Evolutionary conservation across 129 eudicot genomes (phyloP), one percentile per base, ranked within the genome.

Genomic region (Pulicaria dysenterica): DNA sequence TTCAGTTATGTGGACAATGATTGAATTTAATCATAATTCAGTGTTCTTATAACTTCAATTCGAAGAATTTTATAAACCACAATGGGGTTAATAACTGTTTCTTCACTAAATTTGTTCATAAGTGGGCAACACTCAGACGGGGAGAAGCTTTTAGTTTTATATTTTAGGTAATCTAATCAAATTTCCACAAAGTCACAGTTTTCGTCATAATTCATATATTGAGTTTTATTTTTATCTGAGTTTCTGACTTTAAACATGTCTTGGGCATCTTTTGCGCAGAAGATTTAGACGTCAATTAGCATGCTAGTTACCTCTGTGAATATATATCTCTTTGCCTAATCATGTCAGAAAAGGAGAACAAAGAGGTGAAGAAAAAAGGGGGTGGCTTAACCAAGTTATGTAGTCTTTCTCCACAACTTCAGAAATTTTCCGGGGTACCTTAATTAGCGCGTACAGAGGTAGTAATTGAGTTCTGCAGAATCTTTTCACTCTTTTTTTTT

Each of bases 371-470:
- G 83, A 94, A 67, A 73, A 86, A 77, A 78, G 95, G 85, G 54
- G 91, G 91, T 9, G 93, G 92, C 58, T 93, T 90, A 73, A 69
- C 89, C 60, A 94, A 90, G 64, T 36, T 84, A 74, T 94, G 95
- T 68, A 81, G 75, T 51, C 96, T 94, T 67, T 94, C 96, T 76
- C 96, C 96, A 6, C 83, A 84, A 67, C 96, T 94, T 80, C 96
- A 94, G 76, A 86, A 81, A 64, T 82, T 94, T 47, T 81, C 80
- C 17, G 96, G 98, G 49, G 95, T 79, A 11, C 82, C 91, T 50
- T 81, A 90, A 76, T 72, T 94, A 81, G 79, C 96, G 12, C 83
- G 98, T 57, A 87, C 95, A 4, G 95, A 89, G 96, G 98, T 93
- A 92, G 16, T 58, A 46, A n/a, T n/a, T n/a, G n/a, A n/a, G n/a